A percentile compares a stretch with the other conserved stretches of the same genome.
Conservation (phyloP, 495 filamentous ascomycete genomes). For the Zalerion maritima region DNA sequence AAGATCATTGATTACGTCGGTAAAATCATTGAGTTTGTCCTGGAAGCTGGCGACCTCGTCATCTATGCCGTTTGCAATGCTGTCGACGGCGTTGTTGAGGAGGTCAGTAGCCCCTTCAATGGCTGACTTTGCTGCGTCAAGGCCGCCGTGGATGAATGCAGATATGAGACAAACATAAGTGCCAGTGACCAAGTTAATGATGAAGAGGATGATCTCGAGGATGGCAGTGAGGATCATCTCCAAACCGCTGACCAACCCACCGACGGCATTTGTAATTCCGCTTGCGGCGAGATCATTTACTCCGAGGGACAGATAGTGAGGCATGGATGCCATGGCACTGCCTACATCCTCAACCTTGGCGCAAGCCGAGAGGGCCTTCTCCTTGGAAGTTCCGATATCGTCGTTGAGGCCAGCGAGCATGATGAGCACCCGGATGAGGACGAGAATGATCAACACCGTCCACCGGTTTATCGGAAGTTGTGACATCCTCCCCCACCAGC, state of each 20-base stretch:
- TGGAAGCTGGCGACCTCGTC: constrained; percentile 41
- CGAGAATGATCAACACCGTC: constrained; percentile 77
- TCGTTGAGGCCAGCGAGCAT: constrained; percentile 53
- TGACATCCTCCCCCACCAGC: constrained; percentile 74
- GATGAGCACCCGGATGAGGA: constrained; percentile 67
- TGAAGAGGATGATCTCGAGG: constrained; percentile 76
- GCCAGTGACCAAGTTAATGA: constrained; percentile 74
- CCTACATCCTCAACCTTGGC: constrained; percentile 86
- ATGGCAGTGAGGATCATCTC: constrained; percentile 65
- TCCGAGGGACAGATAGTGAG: constrained; percentile 75
- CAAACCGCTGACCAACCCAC: constrained; percentile 61
- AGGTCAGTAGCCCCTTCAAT: constrained; percentile 55
- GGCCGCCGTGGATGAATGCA: constrained; percentile 59
- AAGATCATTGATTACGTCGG: constrained; percentile 44
- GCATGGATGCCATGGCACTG: constrained; percentile 94
- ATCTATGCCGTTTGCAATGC: constrained; percentile 47
- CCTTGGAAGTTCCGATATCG: constrained; percentile 58
- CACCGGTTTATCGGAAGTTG: constrained; percentile 96
- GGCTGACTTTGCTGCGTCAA: constrained; percentile 52
- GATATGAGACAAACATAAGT: constrained; percentile 81
- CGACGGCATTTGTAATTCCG: constrained; percentile 62
- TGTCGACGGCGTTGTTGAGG: constrained; percentile 57
- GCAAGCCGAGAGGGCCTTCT: constrained; percentile 74
- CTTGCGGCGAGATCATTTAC: constrained; percentile 73
- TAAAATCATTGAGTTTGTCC: constrained; percentile 43